Base-by-base conservation (phyloP, 345 rosid species). In the Eucalyptus tenuipes region DNA sequence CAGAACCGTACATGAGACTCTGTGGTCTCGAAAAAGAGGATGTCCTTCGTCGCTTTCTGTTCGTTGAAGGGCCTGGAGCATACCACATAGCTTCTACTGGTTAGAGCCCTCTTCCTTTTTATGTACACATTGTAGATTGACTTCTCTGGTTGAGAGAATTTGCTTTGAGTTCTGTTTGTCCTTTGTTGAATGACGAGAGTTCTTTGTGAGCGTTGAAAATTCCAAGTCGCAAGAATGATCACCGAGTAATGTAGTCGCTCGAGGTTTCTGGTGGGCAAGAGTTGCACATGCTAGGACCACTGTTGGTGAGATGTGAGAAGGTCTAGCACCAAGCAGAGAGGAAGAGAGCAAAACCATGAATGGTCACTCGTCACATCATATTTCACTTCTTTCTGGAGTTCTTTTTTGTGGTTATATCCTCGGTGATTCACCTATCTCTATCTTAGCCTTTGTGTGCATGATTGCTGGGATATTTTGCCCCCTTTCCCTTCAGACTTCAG, bases 11-110 rank as follows among this genome's bases (percentile, higher is more conserved):
- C 90, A 91, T 97, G 94, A 89, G 88, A 55, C 86, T 94, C 84
- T 91, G 98, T 66, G 99, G 98, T 53, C 94, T 96, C 68, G 95
- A 96, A 37, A 92, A 94, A 68, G 95, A 95, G 81, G 97, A 96
- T 89, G 99, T 97, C 80, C 92, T 92, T 53, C 95, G 93, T 27
- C 95, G 96, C 47, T 96, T 97, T 89, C 90, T 97, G 90, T 97
- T 97, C 71, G 49, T 97, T 57, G 99, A 97, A 94, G 99, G 99
- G 87, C 96, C 91, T 10, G 98, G 94, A 40, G 90, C 22, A 47
- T 96, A 95, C 91, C 98, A 96, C 93, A 95, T 94, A 86, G 99
- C 93, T 50, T 97, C 99, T 50, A 94, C 98, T 13, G 99, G 99
- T 97, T 87, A 85, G 95, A 52, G 22, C 80, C 88, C 25, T 82